Evolutionary conservation across 345 rosid species (phyloP), one percentile per base, ranked within the genome.

Genomic region (Mercurialis annua): DNA sequence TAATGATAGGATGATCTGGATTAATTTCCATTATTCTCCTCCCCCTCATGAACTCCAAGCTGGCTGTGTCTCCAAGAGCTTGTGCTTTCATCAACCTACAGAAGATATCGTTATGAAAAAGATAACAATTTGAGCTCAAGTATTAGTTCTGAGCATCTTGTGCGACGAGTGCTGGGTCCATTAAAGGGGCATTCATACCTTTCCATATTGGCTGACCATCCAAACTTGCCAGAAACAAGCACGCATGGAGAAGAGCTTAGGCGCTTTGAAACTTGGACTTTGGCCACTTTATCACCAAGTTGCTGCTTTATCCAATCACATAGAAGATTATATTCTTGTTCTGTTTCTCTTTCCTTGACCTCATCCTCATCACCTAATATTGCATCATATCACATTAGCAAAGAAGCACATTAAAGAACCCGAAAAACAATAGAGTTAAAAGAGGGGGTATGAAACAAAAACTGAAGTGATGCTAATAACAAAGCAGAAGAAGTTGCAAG

Each of bases 131-230:
- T 14, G 51, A 14, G 29, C 57, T 29, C 46, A 30, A 51, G 33
- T 58, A 38, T 60, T 6, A 15, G 16, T 27, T 44, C 16, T 0
- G 15, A 43, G 18, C 21, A 60, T 40, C 59, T 29, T 16, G 8
- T n/a, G 18, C 10, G 20, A 43, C 23, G 31, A 21, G 51, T 48
- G 15, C 52, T 0, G 15, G 10, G 18, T 9, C 10, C 21, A 5
- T 12, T 29, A 34, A 56, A 54, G 29, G 29, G 40, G 16, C 33
- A 58, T 23, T 60, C 63, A 83, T 47, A 93, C 96, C 99, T 95
- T 76, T 95, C 99, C 99, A 95, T 95, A 67, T 95, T 95, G 44
- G 98, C 98, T 23, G 97, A 95, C 99, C 99, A 95, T 16, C 99
- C 97, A 65, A 95, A 95, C 73, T 92, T 92, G 63, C 98, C 98